A percentile compares a stretch with the other conserved stretches of the same genome.
Evolutionary conservation across 2,329 filamentous ascomycete genomes (phyloP).

Genomic region (Fusarium bulbicola): DNA sequence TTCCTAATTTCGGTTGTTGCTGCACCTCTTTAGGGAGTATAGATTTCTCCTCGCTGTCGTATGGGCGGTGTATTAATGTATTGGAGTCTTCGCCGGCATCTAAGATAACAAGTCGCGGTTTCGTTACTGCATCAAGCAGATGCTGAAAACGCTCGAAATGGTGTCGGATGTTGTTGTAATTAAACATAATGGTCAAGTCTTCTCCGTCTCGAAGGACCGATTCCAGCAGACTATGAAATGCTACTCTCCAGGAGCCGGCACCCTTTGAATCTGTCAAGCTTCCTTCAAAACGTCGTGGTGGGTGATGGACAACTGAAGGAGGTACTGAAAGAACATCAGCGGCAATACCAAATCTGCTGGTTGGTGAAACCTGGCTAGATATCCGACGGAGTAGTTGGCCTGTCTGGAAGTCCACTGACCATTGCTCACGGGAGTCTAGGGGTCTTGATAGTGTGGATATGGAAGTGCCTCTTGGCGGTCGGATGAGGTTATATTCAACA

Average conservation of each 20-base stretch:
- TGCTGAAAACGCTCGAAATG: constrained; percentile 61
- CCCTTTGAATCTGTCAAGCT: constrained; percentile 37
- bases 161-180: constrained; percentile 63
- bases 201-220: constrained; percentile 67
- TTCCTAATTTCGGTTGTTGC: neutral
- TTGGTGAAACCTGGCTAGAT: constrained; percentile 55
- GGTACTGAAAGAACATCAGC: constrained; percentile 41
- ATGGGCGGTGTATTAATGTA: constrained; percentile 51
- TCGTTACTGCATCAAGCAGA: constrained; percentile 61
- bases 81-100: constrained; percentile 62
- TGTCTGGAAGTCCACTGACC: constrained; percentile 55
- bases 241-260: constrained; percentile 60
- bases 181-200: constrained; percentile 66
- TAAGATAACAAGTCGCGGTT: constrained; percentile 63
- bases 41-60: constrained; percentile 3
- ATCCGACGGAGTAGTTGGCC: constrained; percentile 58
- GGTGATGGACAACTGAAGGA: constrained; percentile 18
- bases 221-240: constrained; percentile 67
- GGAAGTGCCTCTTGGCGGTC: constrained; percentile 49
- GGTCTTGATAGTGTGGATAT: constrained; percentile 49
- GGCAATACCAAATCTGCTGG: constrained; percentile 56
- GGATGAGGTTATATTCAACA: constrained; percentile 55
- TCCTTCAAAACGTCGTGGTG: constrained; percentile 34
- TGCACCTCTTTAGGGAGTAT: neutral
- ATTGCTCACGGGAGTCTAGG: constrained; percentile 49